These are phyloP conservation scores for Colletotrichum graminicola DNA, from an alignment of 2,329 filamentous ascomycete genomes.

Conservation along the genomic window DNA sequence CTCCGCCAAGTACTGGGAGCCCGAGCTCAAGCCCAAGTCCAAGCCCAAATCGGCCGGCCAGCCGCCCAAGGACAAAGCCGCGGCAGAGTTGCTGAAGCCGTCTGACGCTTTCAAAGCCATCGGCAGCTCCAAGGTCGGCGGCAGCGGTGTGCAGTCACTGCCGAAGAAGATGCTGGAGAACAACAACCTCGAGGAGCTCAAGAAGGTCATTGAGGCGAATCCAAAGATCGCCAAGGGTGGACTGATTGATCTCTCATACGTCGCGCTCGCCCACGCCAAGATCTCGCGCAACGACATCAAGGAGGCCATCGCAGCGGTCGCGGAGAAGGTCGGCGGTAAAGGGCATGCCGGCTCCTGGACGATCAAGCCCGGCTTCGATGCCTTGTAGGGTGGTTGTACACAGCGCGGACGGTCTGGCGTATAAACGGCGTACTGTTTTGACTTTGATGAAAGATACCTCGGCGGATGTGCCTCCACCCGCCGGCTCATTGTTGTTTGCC, in stretches of 20 bases:
- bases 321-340: constrained; percentile 32
- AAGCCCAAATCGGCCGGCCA: constrained; percentile 43
- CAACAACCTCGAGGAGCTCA: constrained; percentile 53
- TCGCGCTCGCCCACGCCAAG: constrained; percentile 40
- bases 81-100: constrained; percentile 49
- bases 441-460: constrained; percentile 35
- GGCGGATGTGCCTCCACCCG: constrained; percentile 12
- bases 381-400: not conserved
- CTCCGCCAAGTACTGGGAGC: constrained; percentile 82
- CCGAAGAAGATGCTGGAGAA: constrained; percentile 47
- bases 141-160: constrained; percentile 8
- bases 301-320: constrained; percentile 35
- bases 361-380: constrained; percentile 26
- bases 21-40: constrained; percentile 51
- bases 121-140: constrained; percentile 19
- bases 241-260: constrained; percentile 39
- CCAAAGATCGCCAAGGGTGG: constrained; percentile 42
- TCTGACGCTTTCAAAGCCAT: constrained; percentile 55
- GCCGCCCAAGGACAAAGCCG: constrained; percentile 48
- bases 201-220: constrained; percentile 52
- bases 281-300: constrained; percentile 41
- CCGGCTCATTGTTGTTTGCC: constrained; percentile 19
- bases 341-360: constrained; percentile 28
- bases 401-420: not conserved
- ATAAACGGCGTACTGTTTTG: constrained; percentile 34